These are phyloP conservation scores for Mortierella claussenii DNA, from an alignment of 192 early-diverging fungal genomes.

Conservation along the genomic window DNA sequence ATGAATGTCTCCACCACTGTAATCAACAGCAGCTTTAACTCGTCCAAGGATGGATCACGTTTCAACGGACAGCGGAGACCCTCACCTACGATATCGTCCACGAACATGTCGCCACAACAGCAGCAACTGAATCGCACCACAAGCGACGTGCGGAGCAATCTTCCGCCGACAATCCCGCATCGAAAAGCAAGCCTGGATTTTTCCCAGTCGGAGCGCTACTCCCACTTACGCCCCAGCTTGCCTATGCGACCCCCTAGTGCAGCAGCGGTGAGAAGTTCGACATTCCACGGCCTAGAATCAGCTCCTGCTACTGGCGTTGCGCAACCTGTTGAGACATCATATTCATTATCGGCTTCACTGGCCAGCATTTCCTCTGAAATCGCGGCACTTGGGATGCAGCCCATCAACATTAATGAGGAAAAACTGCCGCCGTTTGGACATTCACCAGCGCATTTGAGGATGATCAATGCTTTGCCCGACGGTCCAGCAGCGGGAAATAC, in stretches of 20 bases:
- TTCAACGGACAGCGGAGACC: slow-evolving; percentile 23
- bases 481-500: neutral
- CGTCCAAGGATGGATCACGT: slow-evolving; percentile 5
- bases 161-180: slow-evolving; percentile 40
- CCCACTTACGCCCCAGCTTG: slow-evolving; percentile 39
- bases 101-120: neutral
- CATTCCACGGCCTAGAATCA: slow-evolving; percentile 50
- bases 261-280: slow-evolving; percentile 41
- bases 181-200: slow-evolving; percentile 50
- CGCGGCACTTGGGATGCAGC: slow-evolving; percentile 27
- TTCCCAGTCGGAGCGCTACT: slow-evolving; percentile 29
- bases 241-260: slow-evolving; percentile 48
- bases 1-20: slow-evolving; percentile 1
- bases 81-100: slow-evolving; percentile 25
- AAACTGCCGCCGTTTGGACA: slow-evolving; percentile 49
- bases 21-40: neutral
- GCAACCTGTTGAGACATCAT: neutral
- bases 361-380: slow-evolving; percentile 10
- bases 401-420: slow-evolving; percentile 51
- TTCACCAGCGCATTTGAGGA: slow-evolving; percentile 38
- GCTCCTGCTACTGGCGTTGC: neutral
- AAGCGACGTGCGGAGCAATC: slow-evolving; percentile 15
- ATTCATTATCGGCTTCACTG: neutral
- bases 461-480: slow-evolving; percentile 34
- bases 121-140: slow-evolving; percentile 3